Base-by-base conservation (phyloP, 306 rosid genomes). In the Cicer arietinum region DNA sequence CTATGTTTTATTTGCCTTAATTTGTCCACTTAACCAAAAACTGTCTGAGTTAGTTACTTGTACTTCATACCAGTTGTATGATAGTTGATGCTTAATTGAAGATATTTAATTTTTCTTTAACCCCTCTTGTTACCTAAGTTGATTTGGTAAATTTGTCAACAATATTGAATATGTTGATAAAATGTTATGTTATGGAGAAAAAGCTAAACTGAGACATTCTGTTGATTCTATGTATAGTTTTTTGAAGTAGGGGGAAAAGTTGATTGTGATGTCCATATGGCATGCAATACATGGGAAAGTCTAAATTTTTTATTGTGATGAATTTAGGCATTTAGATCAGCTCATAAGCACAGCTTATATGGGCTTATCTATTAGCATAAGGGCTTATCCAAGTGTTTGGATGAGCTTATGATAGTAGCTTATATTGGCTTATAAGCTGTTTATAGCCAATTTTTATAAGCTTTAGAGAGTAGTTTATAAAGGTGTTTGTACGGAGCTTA, bases 1-100 rank as follows among this genome's bases (percentile, higher is more conserved):
- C 77, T 53, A 8, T 74, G 52, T 80, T 79, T 71, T 22, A 10
- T 53, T 58, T 18, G 17, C 64, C 13, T 10, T 71, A 44, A n/a
- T 48, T 30, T 64, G 37, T 3, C 57, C 10, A 0, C 45, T 47
- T 41, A 70, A 10, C 10, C 46, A n/a, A 18, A 48, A 67, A 18
- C 59, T 30, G 43, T 45, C 56, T 1, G 40, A 30, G 80, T 39
- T 64, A 57, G 65, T 57, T 71, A 2, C 68, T 20, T 69, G 30
- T 62, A 58, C 48, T 70, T 81, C 74, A 69, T 35, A 10, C 63
- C 8, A 53, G 54, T 39, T 37, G 53, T 50, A 11, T 30, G 16
- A 30, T 77, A 30, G 16, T 56, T 35, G 14, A 17, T 80, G 54
- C 68, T 35, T 69, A 76, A 18, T 18, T 37, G 56, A 62, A 69